Evolutionary conservation across 2,329 filamentous ascomycete species (phyloP).

Genomic region (Fusarium transvaalense): DNA sequence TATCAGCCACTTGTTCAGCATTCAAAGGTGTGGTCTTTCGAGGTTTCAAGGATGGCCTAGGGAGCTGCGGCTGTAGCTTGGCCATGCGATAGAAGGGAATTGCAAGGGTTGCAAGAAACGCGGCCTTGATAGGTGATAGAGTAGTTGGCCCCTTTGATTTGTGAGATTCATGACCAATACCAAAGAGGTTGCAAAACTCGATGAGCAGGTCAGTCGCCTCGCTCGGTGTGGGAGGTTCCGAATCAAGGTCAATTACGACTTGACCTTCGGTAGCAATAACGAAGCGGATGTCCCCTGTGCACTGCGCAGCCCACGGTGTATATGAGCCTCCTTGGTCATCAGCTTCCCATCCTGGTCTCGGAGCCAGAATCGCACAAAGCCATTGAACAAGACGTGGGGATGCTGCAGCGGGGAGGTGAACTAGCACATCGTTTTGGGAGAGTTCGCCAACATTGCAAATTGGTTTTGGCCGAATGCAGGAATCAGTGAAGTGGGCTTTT

Average conservation of each 20-base stretch:
- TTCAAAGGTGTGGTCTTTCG: constrained; percentile 15
- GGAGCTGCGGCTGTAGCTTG: constrained; percentile 44
- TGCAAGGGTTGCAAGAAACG: constrained; percentile 44
- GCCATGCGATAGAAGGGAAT: constrained; percentile 48
- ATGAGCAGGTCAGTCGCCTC: constrained; percentile 45
- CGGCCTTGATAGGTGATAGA: constrained; percentile 46
- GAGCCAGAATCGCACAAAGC: constrained; percentile 47
- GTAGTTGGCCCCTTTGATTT: constrained; percentile 14
- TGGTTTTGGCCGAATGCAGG: constrained; percentile 42
- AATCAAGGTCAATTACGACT: constrained; percentile 30
- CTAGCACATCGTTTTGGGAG: constrained; percentile 34
- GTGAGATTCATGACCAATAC: constrained; percentile 39
- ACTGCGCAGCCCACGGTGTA: constrained; percentile 42
- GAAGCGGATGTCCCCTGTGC: constrained; percentile 34
- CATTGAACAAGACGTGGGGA: constrained; percentile 45
- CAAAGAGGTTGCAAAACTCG: constrained; percentile 46
- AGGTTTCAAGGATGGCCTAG: constrained; percentile 32
- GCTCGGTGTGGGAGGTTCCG: constrained; percentile 30
- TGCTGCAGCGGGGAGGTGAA: constrained; percentile 37
- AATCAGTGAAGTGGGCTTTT: constrained; percentile 43
- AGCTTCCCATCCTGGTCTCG: constrained; percentile 40
- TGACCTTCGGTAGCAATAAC: constrained; percentile 40
- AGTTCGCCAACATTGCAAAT: constrained; percentile 32
- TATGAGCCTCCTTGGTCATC: constrained; percentile 37
- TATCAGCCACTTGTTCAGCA: constrained; percentile 21